phyloP scores from a whole-genome alignment of 2,329 filamentous ascomycete species.

The Aureobasidium subglaciale region DNA sequence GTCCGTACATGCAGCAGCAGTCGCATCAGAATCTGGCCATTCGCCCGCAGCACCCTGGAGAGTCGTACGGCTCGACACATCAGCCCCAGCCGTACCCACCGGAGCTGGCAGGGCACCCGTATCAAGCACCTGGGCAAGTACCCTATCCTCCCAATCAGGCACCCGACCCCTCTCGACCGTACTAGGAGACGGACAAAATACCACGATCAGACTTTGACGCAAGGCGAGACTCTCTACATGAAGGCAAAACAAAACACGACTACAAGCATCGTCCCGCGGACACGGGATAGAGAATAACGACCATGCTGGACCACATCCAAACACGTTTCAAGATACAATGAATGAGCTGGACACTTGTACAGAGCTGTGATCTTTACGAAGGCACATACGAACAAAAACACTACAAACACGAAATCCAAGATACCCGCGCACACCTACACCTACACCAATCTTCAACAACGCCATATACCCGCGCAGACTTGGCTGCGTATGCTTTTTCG shows the following conservation, averaged over 20 bases:
- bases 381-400: background rate
- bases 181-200: background rate
- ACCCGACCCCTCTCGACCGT: background rate
- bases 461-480: background rate
- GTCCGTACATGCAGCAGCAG: background rate
- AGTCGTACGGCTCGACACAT: background rate
- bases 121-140: background rate
- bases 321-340: background rate
- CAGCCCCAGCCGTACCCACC: background rate
- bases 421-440: background rate
- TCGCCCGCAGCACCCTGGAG: constrained; percentile 2
- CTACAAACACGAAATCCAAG: background rate
- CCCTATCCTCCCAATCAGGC: background rate
- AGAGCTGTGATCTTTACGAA: background rate
- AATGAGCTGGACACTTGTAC: background rate
- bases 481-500: background rate
- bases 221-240: background rate
- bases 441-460: background rate
- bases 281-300: background rate
- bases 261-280: background rate
- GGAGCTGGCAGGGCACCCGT: background rate
- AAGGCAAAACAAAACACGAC: background rate
- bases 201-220: background rate
- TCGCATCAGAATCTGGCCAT: background rate
- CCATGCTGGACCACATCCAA: background rate